These are phyloP conservation scores for Paracorniculantispora psalliotae DNA, from an alignment of 2,329 filamentous ascomycete species.

Conservation along the genomic window DNA sequence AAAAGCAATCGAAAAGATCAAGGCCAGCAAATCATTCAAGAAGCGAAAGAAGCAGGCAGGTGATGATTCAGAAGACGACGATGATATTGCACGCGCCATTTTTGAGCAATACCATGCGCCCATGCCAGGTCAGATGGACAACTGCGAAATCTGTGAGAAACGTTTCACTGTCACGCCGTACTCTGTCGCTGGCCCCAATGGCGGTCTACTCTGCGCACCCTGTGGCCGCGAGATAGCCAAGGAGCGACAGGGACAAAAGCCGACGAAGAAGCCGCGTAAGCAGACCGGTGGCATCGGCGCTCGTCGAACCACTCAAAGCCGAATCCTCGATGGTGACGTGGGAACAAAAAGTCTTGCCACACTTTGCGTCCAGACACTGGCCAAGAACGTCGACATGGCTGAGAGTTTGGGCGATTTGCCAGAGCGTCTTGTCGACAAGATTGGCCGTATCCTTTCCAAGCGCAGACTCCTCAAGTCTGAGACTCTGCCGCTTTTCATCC, in stretches of 20 bases:
- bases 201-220: constrained; percentile 76
- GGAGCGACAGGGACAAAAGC: constrained; percentile 42
- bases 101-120: constrained; percentile 46
- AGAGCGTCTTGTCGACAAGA: constrained; percentile 49
- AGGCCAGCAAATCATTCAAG: constrained; percentile 54
- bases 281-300: constrained; percentile 50
- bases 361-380: constrained; percentile 57
- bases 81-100: constrained; percentile 45
- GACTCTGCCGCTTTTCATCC: constrained; percentile 54
- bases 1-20: constrained; percentile 56
- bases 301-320: constrained; percentile 75
- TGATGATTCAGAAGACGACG: constrained; percentile 43
- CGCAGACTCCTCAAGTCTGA: constrained; percentile 49
- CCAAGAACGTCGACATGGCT: constrained; percentile 57
- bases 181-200: constrained; percentile 73
- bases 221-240: constrained; percentile 73
- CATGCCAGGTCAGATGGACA: constrained; percentile 79
- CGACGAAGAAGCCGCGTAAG: constrained; percentile 43
- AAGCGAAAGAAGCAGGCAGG: constrained; percentile 40
- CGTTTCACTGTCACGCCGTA: constrained; percentile 92
- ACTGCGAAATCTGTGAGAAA: constrained; percentile 80
- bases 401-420: constrained; percentile 59
- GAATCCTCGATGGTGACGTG: constrained; percentile 70
- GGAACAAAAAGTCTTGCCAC: constrained; percentile 66
- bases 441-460: constrained; percentile 57